Evolutionary conservation across 2,329 filamentous ascomycete species (phyloP).

Genomic region (Aureobasidium pullulans): DNA sequence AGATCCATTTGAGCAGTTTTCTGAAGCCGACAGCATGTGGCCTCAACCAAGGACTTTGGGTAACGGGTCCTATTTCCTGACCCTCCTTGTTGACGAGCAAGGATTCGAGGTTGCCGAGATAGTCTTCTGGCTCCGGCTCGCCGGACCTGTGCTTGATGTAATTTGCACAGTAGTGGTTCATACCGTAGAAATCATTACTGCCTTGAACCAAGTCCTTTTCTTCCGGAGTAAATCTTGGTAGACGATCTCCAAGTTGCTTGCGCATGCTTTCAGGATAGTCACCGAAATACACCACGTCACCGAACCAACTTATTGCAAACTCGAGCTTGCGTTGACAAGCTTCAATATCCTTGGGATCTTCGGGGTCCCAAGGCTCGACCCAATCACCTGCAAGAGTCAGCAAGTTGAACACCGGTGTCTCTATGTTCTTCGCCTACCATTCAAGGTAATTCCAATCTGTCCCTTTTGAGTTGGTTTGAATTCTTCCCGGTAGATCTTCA

Average conservation of each 20-base stretch:
- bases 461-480: conserved; percentile 67
- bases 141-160: conserved; percentile 68
- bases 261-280: conserved; percentile 37
- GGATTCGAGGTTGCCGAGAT: conserved; percentile 67
- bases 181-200: conserved; percentile 29
- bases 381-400: conserved; percentile 53
- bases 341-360: conserved; percentile 66
- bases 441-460: conserved; percentile 80
- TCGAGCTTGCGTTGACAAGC: conserved; percentile 76
- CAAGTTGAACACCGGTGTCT: neutral
- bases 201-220: conserved; percentile 27
- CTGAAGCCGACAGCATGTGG: conserved; percentile 71
- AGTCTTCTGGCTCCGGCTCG: conserved; percentile 57
- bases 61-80: conserved; percentile 60
- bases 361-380: conserved; percentile 69
- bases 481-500: conserved; percentile 75
- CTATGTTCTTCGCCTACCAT: conserved; percentile 45
- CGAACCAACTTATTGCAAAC: conserved; percentile 83
- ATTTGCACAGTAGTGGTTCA: conserved; percentile 71
- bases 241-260: conserved; percentile 27
- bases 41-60: conserved; percentile 73
- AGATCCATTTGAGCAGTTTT: conserved; percentile 68
- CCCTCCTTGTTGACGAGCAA: conserved; percentile 43
- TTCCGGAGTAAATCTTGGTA: conserved; percentile 26
- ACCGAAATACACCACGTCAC: conserved; percentile 78